Evolutionary conservation across 2,329 filamentous ascomycete genomes (phyloP).

Genomic region (Diplodia seriata): DNA sequence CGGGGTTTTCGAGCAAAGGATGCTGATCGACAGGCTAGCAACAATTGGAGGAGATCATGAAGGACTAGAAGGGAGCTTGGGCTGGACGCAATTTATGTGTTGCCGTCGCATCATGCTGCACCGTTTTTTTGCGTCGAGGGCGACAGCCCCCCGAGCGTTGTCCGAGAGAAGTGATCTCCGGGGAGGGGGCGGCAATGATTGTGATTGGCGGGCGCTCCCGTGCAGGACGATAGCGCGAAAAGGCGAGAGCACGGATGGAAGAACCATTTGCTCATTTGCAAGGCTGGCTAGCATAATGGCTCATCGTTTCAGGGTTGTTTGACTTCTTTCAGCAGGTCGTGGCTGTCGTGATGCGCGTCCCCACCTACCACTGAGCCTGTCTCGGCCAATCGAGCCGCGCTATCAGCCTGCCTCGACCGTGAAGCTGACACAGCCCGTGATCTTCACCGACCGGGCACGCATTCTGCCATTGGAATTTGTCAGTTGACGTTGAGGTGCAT

Average conservation of each 20-base stretch:
- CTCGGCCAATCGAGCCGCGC: neutral
- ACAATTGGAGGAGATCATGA: conserved; percentile 7
- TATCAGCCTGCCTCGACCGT: neutral
- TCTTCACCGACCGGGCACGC: conserved; percentile 3
- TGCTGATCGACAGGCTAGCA: neutral
- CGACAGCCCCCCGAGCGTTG: conserved; percentile 3
- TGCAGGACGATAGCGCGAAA: conserved; percentile 9
- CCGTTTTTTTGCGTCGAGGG: neutral
- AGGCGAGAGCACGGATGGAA: neutral
- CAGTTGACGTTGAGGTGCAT: conserved; percentile 18
- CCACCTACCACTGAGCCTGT: neutral
- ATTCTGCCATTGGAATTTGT: conserved; percentile 15
- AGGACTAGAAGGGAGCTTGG: conserved; percentile 14
- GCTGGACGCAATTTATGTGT: conserved; percentile 9
- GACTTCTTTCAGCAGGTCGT: neutral
- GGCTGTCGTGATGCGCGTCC: neutral
- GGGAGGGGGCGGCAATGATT: conserved; percentile 13
- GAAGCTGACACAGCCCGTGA: conserved; percentile 1
- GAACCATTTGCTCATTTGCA: conserved; percentile 8
- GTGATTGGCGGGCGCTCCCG: conserved; percentile 22
- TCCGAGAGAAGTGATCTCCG: conserved; percentile 24
- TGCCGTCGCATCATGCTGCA: neutral
- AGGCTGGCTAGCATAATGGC: neutral
- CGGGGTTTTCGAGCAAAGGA: neutral
- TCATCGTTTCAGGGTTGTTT: neutral